Base-by-base conservation (phyloP, 192 early-diverging fungal genomes). In the Piromyces sp. region DNA sequence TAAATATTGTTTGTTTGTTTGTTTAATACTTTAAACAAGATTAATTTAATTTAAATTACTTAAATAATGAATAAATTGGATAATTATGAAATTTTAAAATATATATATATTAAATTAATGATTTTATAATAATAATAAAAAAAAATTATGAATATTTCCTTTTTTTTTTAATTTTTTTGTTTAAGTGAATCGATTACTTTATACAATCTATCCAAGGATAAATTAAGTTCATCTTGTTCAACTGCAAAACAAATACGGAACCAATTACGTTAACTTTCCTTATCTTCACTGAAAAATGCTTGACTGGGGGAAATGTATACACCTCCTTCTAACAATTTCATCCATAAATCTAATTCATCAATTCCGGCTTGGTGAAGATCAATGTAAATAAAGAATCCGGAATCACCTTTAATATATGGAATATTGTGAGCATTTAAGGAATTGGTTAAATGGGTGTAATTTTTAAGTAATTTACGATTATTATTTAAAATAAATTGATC, bases 301-400 rank as follows among this genome's bases (percentile, higher is more conserved):
- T 68, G 51, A 68, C 51, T 68, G 26, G 51, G 51, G 1, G 51
- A 68, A 68, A 68, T 68, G 9, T 68, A 68, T 9, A 68, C 1
- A 11, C 51, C 51, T 68, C 51, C 51, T n/a, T 68, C 51, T n/a
- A 68, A 68, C 9, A 68, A n/a, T n/a, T 68, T 68, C 51, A 68
- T 68, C 51, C 51, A 68, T 68, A 68, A 68, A n/a, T 68, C 51
- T n/a, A 26, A 68, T 68, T 68, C 51, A 68, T 68, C 6, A 0
- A 68, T 1, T 68, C 26, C 51, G 19, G 51, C 51, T 68, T 68
- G 51, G n/a, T 68, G 51, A 68, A 94, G 84, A 68, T 92, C 90
- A 51, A 94, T 82, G 87, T 91, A 92, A 13, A 95, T 68, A 83
- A 93, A 96, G 84, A 92, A 93, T 19, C 92, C 94, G 1, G 91